phyloP scores from a whole-genome alignment of 1,284 basidiomycete genomes.

The Ceratobasidium sp. region DNA sequence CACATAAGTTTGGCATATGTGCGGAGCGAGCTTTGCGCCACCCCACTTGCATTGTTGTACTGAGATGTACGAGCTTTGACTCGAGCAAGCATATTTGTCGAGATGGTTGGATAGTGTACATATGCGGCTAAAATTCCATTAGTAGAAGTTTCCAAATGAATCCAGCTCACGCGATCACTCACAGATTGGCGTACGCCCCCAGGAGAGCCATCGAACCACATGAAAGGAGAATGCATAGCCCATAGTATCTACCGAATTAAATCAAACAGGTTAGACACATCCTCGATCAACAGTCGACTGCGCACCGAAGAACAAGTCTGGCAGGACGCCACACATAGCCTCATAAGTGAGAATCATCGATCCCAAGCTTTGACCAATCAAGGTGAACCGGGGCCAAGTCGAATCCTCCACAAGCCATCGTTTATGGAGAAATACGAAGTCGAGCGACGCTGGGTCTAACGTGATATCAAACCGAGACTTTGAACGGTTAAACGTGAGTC shows the following conservation, averaged over 20 bases:
- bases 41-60: slow-evolving; percentile 73
- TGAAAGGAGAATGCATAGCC: slow-evolving; percentile 96
- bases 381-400: slow-evolving; percentile 88
- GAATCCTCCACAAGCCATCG: slow-evolving; percentile 82
- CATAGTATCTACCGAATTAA: slow-evolving; percentile 83
- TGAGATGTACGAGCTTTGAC: slow-evolving; percentile 70
- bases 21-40: slow-evolving; percentile 69
- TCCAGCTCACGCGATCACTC: slow-evolving; percentile 50
- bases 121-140: slow-evolving; percentile 79
- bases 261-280: slow-evolving; percentile 12
- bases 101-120: slow-evolving; percentile 97
- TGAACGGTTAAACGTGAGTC: slow-evolving; percentile 8
- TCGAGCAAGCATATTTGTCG: slow-evolving; percentile 90
- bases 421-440: slow-evolving; percentile 81
- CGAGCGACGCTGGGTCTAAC: slow-evolving; percentile 70
- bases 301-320: slow-evolving; percentile 91
- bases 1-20: slow-evolving; percentile 80
- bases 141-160: slow-evolving; percentile 49
- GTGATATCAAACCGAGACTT: slow-evolving; percentile 86
- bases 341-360: slow-evolving; percentile 86
- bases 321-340: slow-evolving; percentile 76
- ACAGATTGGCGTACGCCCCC: slow-evolving; percentile 47
- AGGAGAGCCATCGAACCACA: slow-evolving; percentile 69
- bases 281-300: slow-evolving; percentile 8
- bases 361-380: slow-evolving; percentile 91